phyloP scores from a whole-genome alignment of 257 asterid genomes.

The Prunella vulgaris region DNA sequence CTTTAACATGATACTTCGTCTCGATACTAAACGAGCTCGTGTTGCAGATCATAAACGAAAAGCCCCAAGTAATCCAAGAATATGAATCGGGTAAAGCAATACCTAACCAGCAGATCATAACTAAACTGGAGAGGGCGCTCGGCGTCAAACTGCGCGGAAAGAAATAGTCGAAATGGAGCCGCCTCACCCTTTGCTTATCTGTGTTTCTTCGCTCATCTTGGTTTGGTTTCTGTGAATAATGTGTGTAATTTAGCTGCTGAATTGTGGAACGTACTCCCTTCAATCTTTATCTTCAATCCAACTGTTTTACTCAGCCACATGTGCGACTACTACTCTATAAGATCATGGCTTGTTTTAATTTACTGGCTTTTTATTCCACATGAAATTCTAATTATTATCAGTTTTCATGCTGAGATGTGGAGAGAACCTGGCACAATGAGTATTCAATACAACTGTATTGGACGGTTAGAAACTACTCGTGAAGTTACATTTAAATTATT shows the following conservation, averaged over 20 bases:
- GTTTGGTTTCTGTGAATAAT: slow-evolving; percentile 20
- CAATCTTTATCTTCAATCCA: not conserved
- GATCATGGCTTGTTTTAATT: not conserved
- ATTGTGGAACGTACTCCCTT: not conserved
- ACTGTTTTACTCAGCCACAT: not conserved
- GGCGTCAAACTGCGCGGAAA: slow-evolving; percentile 80
- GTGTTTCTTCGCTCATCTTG: not conserved
- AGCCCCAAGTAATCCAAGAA: slow-evolving; percentile 49
- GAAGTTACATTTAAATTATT: too few relatives aligned
- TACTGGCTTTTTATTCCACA: not conserved
- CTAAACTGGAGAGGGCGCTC: slow-evolving; percentile 92
- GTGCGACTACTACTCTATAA: not conserved
- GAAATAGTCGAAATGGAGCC: slow-evolving; percentile 30
- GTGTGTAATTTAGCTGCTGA: slow-evolving; percentile 5
- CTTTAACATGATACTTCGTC: too few relatives aligned
- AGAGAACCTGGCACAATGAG: too few relatives aligned
- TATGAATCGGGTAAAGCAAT: slow-evolving; percentile 58
- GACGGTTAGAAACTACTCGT: too few relatives aligned
- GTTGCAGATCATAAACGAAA: slow-evolving; percentile 71
- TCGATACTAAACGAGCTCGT: not conserved
- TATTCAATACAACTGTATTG: too few relatives aligned
- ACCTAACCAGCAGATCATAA: slow-evolving; percentile 61
- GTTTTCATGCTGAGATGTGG: too few relatives aligned
- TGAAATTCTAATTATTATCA: too few relatives aligned
- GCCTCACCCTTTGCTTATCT: not conserved